phyloP scores from a whole-genome alignment of 2,329 filamentous ascomycete genomes.

The Fusarium irregulare region DNA sequence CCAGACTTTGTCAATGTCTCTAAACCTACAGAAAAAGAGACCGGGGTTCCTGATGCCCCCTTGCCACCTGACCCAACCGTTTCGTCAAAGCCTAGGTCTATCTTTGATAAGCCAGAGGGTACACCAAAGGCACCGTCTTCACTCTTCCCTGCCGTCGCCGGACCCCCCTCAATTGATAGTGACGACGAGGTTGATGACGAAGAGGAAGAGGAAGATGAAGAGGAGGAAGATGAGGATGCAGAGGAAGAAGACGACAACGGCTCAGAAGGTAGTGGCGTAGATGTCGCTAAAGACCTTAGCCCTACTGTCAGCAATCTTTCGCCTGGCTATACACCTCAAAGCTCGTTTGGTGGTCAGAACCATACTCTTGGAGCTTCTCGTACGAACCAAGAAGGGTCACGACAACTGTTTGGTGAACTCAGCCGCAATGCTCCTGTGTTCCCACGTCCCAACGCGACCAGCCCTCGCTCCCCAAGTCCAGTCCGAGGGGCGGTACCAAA shows the following conservation, averaged over 20 bases:
- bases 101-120: slow-evolving; percentile 48
- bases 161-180: slow-evolving; percentile 54
- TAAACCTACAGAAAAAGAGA: slow-evolving; percentile 27
- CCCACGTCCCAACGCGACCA: slow-evolving; percentile 64
- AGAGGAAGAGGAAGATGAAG: slow-evolving; percentile 57
- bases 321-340: slow-evolving; percentile 66
- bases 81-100: slow-evolving; percentile 30
- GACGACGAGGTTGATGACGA: slow-evolving; percentile 55
- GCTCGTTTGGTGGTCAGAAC: slow-evolving; percentile 66
- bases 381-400: slow-evolving; percentile 57
- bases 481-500: slow-evolving; percentile 68
- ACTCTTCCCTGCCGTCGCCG: slow-evolving; percentile 53
- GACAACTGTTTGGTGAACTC: slow-evolving; percentile 67
- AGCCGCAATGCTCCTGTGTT: slow-evolving; percentile 64
- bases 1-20: slow-evolving; percentile 47
- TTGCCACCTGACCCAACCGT: slow-evolving; percentile 29
- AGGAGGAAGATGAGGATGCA: slow-evolving; percentile 54
- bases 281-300: slow-evolving; percentile 72
- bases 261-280: slow-evolving; percentile 71
- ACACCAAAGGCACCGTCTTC: slow-evolving; percentile 50
- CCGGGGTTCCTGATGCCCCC: slow-evolving; percentile 18
- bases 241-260: slow-evolving; percentile 61
- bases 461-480: slow-evolving; percentile 79
- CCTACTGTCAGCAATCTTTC: slow-evolving; percentile 60
- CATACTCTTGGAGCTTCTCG: slow-evolving; percentile 48